Percentiles rank a stretch among this genome's conserved stretches.
Conservation (phyloP, 2,329 filamentous ascomycete species). For the Coleophoma crateriformis region DNA sequence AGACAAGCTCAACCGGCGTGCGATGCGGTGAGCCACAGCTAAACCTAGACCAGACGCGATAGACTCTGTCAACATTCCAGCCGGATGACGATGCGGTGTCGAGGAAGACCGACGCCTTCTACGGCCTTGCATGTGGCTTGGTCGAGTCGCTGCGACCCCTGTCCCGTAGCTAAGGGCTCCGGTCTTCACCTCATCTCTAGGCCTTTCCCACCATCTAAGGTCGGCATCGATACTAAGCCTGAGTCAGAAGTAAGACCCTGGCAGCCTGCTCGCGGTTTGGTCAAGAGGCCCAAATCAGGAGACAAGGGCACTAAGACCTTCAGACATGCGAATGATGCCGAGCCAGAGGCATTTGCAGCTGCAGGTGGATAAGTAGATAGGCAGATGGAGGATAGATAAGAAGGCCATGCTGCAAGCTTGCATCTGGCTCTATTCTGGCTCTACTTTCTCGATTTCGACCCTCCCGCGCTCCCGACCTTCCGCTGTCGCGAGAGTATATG, state of each 20-base stretch:
- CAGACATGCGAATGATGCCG: conserved; percentile 5
- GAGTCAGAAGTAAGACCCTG: conserved; percentile 15
- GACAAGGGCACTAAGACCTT: conserved; percentile 10
- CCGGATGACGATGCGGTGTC: too few species aligned
- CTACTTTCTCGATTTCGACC: neutral
- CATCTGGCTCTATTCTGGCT: neutral
- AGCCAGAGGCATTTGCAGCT: conserved; percentile 11
- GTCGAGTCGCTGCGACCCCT: too few species aligned
- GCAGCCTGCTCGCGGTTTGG: conserved; percentile 8
- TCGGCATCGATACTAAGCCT: neutral
- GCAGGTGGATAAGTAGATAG: too few species aligned
- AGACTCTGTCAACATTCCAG: too few species aligned
- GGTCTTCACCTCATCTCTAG: neutral
- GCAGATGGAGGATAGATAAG: neutral
- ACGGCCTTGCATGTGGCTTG: too few species aligned
- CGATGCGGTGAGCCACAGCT: too few species aligned
- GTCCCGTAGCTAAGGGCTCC: neutral
- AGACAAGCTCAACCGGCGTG: too few species aligned
- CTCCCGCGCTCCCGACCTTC: neutral
- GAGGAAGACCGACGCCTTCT: too few species aligned
- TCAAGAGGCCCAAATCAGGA: conserved; percentile 20
- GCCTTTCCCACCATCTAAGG: neutral
- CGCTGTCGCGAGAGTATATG: neutral
- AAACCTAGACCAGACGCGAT: too few species aligned
- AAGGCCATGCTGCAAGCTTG: neutral